Evolutionary conservation across 345 rosid species (phyloP), one percentile per base, ranked within the genome.

Genomic region (Hypericum androsaemum): DNA sequence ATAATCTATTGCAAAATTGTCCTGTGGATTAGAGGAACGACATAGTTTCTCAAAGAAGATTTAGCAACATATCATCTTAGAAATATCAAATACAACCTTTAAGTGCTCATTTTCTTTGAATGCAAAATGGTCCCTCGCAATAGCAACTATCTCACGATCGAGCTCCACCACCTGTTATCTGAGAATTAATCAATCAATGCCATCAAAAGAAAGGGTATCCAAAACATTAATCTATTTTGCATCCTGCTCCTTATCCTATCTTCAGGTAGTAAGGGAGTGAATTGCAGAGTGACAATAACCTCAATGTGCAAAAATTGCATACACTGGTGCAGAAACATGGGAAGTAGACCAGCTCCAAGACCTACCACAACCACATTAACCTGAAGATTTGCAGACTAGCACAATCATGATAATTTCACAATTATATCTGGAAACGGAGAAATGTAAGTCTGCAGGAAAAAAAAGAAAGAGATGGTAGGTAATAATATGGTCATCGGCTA

Each of bases 261-360:
- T 22, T 22, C 32, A 15, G 54, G 53, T n/a, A 32, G n/a, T 43
- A 10, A 16, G 40, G 39, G 28, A n/a, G 22, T 15, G 35, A 40
- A 45, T 56, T n/a, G 42, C 39, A 43, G 37, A 51, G 15, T 40
- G 6, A 39, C 10, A 55, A 45, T 64, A 74, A 89, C 96, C 96
- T 90, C 88, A 56, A 78, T 69, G 44, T 73, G 58, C 60, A 80
- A 61, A 72, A 72, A 75, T 36, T 78, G 86, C 49, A 84, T 56
- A 65, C 82, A 77, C 47, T 74, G 68, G 63, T 75, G 81, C 60
- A 90, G 95, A 77, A 87, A 87, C 96, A 87, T 88, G 47, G 98
- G 98, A 70, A 90, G 87, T 52, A 90, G 63, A 54, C 98, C 96
- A 9, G 98, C 98, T 53, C 96, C 98, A 63, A 90, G 95, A 74